Evolutionary conservation across 169 alveolate species (phyloP).

Genomic region (Plasmodium malariae): DNA sequence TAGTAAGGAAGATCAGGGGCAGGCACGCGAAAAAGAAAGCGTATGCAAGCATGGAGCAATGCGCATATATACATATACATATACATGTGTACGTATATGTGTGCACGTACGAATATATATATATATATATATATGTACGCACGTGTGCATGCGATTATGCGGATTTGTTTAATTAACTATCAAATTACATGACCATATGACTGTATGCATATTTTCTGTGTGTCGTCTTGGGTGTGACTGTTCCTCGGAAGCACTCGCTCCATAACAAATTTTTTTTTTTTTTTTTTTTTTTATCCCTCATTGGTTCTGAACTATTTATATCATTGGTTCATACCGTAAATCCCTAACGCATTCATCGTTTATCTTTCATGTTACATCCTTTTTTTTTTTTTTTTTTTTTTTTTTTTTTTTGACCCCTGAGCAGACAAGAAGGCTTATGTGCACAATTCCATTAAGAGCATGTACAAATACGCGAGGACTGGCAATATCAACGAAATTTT

Average conservation of each 20-base stretch:
- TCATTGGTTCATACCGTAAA: too few relatives aligned
- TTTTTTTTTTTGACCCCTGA: neutral
- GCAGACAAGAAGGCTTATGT: conserved; percentile 48
- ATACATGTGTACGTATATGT: neutral
- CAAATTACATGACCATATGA: too few relatives aligned
- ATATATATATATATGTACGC: neutral
- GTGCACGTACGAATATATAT: neutral
- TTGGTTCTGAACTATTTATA: too few relatives aligned
- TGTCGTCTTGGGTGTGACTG: too few relatives aligned
- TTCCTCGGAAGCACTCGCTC: too few relatives aligned
- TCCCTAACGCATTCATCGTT: too few relatives aligned
- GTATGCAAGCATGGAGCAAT: neutral
- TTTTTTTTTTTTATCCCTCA: too few relatives aligned
- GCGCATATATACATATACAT: neutral
- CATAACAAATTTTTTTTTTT: too few relatives aligned
- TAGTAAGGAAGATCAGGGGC: neutral
- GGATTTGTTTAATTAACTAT: too few relatives aligned
- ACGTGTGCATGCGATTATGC: too few relatives aligned
- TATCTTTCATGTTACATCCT: neutral
- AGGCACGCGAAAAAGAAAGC: neutral
- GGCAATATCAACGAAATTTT: conserved; percentile 68
- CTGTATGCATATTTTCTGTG: too few relatives aligned
- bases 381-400: neutral
- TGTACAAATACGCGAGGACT: conserved; percentile 65
- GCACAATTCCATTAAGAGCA: conserved; percentile 64